These are phyloP conservation scores for Scheffersomyces cryptocercus DNA, from an alignment of 1,139 yeast species.

Conservation along the genomic window DNA sequence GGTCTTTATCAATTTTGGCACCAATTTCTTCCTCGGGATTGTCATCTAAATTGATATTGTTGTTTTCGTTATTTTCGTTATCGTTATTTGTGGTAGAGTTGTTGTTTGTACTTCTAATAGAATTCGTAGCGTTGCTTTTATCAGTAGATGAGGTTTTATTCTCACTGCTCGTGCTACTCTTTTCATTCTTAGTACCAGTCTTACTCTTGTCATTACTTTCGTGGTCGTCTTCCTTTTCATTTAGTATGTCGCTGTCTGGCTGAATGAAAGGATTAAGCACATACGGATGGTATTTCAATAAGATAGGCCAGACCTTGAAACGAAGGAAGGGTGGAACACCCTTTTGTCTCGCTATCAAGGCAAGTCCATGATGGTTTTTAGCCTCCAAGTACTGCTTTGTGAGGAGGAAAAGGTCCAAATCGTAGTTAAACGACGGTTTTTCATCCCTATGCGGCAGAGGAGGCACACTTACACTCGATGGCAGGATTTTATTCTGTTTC, in stretches of 20 bases:
- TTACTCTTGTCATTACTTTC: not conserved
- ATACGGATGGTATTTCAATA: slow-evolving; percentile 81
- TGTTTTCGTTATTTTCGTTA: not conserved
- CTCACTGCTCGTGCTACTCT: not conserved
- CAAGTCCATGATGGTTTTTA: slow-evolving; percentile 66
- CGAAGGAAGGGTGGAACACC: slow-evolving; percentile 87
- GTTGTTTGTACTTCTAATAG: not conserved
- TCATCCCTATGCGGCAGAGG: slow-evolving; percentile 5
- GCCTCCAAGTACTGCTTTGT: slow-evolving; percentile 46
- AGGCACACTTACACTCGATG: too few species aligned
- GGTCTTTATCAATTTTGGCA: slow-evolving; percentile 47
- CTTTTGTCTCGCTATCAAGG: slow-evolving; percentile 75
- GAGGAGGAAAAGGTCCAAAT: slow-evolving; percentile 38
- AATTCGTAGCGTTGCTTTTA: too few species aligned
- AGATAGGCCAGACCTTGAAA: slow-evolving; percentile 79
- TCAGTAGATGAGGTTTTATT: too few species aligned
- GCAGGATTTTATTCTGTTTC: too few species aligned
- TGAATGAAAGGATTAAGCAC: slow-evolving; percentile 72
- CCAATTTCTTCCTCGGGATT: slow-evolving; percentile 25
- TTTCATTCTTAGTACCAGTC: not conserved
- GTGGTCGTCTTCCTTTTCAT: slow-evolving; percentile 14
- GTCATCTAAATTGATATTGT: slow-evolving; percentile 6
- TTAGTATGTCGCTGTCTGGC: slow-evolving; percentile 42
- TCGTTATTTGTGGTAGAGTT: slow-evolving; percentile 3
- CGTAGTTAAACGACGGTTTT: slow-evolving; percentile 43